These are phyloP conservation scores for Myxozyma sirexii DNA, from an alignment of 805 yeast species.

Conservation along the genomic window DNA sequence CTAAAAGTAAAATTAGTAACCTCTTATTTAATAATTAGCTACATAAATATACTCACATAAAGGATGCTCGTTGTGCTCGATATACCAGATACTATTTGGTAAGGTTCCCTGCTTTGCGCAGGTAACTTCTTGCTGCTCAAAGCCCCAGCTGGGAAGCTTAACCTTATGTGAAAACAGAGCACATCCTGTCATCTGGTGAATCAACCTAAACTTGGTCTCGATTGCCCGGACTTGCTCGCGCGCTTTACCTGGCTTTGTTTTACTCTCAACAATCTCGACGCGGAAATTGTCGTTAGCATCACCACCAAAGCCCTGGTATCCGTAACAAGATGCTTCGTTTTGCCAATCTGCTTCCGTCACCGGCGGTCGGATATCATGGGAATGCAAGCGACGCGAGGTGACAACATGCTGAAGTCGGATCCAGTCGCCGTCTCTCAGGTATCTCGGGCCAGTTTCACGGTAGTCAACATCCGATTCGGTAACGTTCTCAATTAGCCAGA, in stretches of 20 bases:
- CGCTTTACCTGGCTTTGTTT: slow-evolving; percentile 44
- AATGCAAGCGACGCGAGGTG: slow-evolving; percentile 70
- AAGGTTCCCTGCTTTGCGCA: slow-evolving; percentile 76
- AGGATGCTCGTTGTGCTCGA: slow-evolving; percentile 69
- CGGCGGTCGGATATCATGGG: slow-evolving; percentile 79
- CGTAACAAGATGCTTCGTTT: slow-evolving; percentile 75
- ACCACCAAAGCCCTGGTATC: slow-evolving; percentile 62
- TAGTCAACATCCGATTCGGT: slow-evolving; percentile 32
- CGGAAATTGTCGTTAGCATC: slow-evolving; percentile 73
- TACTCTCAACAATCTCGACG: slow-evolving; percentile 53
- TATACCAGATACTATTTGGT: slow-evolving; percentile 69
- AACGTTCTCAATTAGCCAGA: slow-evolving; percentile 60
- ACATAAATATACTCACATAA: slow-evolving; percentile 39
- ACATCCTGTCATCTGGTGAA: slow-evolving; percentile 70
- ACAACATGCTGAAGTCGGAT: slow-evolving; percentile 69
- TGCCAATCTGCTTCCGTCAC: slow-evolving; percentile 89
- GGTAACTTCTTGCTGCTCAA: slow-evolving; percentile 81
- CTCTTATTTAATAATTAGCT: no score
- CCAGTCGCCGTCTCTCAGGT: slow-evolving; percentile 56
- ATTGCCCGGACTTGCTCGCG: slow-evolving; percentile 53
- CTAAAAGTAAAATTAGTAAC: no score
- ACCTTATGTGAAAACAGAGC: slow-evolving; percentile 70
- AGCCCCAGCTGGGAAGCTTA: slow-evolving; percentile 83
- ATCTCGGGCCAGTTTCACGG: slow-evolving; percentile 47
- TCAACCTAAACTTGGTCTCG: slow-evolving; percentile 69